phyloP scores from a whole-genome alignment of 352 stramenopile genomes.

The Phytophthora crassamura region DNA sequence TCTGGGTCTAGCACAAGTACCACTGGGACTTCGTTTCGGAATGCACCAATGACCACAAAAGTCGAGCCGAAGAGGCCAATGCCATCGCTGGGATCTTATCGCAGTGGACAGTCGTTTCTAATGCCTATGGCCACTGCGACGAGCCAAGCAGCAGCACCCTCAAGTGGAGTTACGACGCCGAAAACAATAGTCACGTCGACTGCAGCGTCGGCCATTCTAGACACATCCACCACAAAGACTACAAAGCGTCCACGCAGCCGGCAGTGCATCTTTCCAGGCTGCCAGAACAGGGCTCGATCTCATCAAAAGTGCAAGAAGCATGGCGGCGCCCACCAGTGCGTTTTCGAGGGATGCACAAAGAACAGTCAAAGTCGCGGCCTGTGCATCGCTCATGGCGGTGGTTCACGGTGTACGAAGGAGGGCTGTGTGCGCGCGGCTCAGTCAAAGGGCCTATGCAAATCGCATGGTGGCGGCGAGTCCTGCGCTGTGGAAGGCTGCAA shows the following conservation, averaged over 20 bases:
- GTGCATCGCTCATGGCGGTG: conserved; percentile 86
- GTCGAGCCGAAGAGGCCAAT: conserved; percentile 53
- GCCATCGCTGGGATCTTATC: conserved; percentile 25
- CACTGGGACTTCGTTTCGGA: conserved; percentile 36
- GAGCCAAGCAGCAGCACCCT: background rate
- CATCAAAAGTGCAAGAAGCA: conserved; percentile 92
- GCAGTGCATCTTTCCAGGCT: conserved; percentile 80
- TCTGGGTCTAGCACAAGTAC: conserved; percentile 16
- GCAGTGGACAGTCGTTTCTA: conserved; percentile 21
- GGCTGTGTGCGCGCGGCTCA: conserved; percentile 84
- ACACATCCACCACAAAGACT: conserved; percentile 17
- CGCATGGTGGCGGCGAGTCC: conserved; percentile 82
- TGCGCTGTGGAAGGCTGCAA: conserved; percentile 83
- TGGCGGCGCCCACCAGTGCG: conserved; percentile 85
- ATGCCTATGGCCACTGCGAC: conserved; percentile 3
- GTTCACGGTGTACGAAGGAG: conserved; percentile 81
- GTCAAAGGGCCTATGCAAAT: conserved; percentile 88
- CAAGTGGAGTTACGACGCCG: background rate
- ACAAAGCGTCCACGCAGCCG: conserved; percentile 52
- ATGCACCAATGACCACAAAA: conserved; percentile 39
- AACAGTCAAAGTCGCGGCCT: conserved; percentile 89
- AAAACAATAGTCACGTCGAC: conserved; percentile 10
- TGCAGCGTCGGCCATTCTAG: conserved; percentile 11
- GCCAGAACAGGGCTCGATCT: conserved; percentile 77
- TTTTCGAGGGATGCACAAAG: conserved; percentile 86